Evolutionary conservation across 768 basidiomycete species (phyloP).

Genomic region (Kwoniella newhampshirensis): DNA sequence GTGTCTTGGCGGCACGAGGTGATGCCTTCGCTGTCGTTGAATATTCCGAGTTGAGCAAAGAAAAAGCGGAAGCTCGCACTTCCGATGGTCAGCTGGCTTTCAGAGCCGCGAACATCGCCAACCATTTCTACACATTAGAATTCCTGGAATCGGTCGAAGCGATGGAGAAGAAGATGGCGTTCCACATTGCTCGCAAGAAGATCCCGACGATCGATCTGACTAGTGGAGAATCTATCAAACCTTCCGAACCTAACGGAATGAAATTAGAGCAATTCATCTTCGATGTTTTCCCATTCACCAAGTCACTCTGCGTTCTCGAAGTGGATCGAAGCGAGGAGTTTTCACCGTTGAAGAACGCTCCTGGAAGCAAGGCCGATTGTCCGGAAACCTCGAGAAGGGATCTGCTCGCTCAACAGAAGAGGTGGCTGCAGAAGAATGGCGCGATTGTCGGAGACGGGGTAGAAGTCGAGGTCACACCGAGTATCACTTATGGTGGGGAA

Average conservation of each 20-base stretch:
- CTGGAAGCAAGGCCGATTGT: constrained; percentile 84
- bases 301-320: constrained; percentile 70
- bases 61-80: constrained; percentile 72
- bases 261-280: constrained; percentile 99
- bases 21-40: constrained; percentile 88
- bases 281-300: constrained; percentile 92
- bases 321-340: constrained; percentile 87
- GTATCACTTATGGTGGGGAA: constrained; percentile 88
- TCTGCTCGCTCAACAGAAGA: constrained; percentile 78
- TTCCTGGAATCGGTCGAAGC: constrained; percentile 75
- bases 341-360: constrained; percentile 95
- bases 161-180: constrained; percentile 85
- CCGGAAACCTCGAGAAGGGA: constrained; percentile 87
- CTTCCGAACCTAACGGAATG: constrained; percentile 92
- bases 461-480: constrained; percentile 86
- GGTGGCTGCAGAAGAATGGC: constrained; percentile 78
- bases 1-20: constrained; percentile 84
- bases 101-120: constrained; percentile 95
- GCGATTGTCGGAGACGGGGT: constrained; percentile 69
- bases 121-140: constrained; percentile 91
- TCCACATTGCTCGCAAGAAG: constrained; percentile 98
- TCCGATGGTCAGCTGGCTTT: constrained; percentile 78
- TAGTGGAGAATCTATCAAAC: constrained; percentile 71
- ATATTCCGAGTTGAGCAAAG: constrained; percentile 90
- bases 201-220: constrained; percentile 76